Evolutionary conservation across 352 stramenopile genomes (phyloP), one percentile per base, ranked within the genome.

Genomic region (Globisporangium nagaii): DNA sequence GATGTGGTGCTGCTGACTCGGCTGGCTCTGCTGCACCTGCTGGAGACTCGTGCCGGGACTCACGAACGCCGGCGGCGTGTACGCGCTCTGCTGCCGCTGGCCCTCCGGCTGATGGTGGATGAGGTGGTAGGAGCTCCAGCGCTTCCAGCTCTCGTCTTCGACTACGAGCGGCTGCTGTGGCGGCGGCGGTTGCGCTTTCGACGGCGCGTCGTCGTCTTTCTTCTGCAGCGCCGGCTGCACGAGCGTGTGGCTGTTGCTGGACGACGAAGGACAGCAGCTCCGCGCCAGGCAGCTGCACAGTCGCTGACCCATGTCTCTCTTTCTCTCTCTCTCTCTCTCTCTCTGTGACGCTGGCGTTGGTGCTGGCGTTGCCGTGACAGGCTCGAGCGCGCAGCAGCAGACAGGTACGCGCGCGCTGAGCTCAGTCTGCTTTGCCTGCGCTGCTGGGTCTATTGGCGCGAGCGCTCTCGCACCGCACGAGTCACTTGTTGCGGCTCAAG

Each of bases 141-240:
- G 73, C 62, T 88, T 88, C 78, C 78, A 91, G 57, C 80, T 90
- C 52, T 91, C 78, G 60, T 91, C 80, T 75, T 91, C 75, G 28
- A 61, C 54, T 36, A 88, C 78, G 20, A 86, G 76, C n/a, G 75
- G 75, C 43, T 86, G 73, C 56, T 77, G 56, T 27, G 41, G 39
- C 10, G 43, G 42, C 3, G 24, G 6, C 13, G 30, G 9, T 12
- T 25, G 24, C 37, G 49, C 20, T 27, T 17, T 11, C 25, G 15
- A 28, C 20, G 12, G 22, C 4, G 22, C 31, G n/a, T 58, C 41
- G 30, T 58, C 52, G 30, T 58, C 41, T 27, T 58, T 58, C 52
- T 58, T 55, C 30, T 61, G 54, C 35, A 61, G 45, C 17, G 54
- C n/a, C 1, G 54, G 44, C 17, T 59, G 52, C 7, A 40, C 17